A percentile compares a stretch with the other conserved stretches of the same genome.
These are phyloP conservation scores for Hypericum androsaemum DNA, from an alignment of 345 rosid genomes.

Conservation along the genomic window DNA sequence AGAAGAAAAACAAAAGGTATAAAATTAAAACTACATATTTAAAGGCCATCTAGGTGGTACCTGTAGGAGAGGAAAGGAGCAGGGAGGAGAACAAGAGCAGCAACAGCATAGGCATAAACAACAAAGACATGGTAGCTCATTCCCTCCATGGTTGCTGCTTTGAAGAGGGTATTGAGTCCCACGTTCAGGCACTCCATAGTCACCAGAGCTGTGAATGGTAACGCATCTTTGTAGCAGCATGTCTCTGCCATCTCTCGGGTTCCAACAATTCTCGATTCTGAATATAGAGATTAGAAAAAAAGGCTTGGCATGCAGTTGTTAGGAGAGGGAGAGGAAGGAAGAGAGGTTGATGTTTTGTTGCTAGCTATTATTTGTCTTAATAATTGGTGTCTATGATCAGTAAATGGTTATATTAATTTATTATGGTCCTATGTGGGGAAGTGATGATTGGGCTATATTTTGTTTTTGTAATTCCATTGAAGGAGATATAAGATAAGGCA, in stretches of 20 bases:
- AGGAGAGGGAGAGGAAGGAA: no score
- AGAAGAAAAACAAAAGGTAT: no score
- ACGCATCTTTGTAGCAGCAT: slow-evolving; percentile 38
- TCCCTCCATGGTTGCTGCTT: slow-evolving; percentile 72
- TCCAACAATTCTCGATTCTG: not conserved
- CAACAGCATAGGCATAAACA: slow-evolving; percentile 66
- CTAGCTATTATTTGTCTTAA: no score
- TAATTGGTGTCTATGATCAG: no score
- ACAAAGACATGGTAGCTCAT: slow-evolving; percentile 69
- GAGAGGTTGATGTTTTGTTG: no score
- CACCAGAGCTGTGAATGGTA: slow-evolving; percentile 62
- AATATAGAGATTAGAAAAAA: not conserved
- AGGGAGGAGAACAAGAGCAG: slow-evolving; percentile 85
- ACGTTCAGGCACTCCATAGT: slow-evolving; percentile 63
- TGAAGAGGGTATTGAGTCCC: slow-evolving; percentile 69
- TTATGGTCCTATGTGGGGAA: no score
- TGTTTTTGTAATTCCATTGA: no score
- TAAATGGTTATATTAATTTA: no score
- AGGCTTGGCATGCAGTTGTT: not conserved
- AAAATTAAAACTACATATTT: no score
- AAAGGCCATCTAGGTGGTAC: slow-evolving; percentile 19
- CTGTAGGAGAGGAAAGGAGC: slow-evolving; percentile 63
- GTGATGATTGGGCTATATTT: no score
- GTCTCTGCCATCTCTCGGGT: slow-evolving; percentile 27
- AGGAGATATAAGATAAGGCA: no score